Evolutionary conservation across 1,284 basidiomycete genomes (phyloP).

Genomic region (Fomitopsis schrenkii): DNA sequence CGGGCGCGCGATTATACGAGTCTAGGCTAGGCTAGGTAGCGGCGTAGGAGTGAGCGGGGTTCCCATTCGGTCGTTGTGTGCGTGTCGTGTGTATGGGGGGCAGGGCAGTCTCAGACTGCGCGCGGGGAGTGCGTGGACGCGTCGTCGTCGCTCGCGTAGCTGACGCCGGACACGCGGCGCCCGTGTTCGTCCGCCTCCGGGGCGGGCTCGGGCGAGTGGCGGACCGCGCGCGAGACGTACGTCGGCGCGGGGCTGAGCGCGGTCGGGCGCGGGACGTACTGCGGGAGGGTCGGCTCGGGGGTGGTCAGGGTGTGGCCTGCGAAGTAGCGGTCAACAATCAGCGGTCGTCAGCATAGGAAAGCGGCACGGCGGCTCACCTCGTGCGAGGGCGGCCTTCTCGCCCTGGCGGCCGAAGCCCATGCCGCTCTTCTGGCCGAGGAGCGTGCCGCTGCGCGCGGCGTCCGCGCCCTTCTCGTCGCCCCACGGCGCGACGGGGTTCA

Average conservation of each 20-base stretch:
- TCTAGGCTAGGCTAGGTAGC: background rate
- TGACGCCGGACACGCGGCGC: background rate
- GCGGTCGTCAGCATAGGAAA: background rate
- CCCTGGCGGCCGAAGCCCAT: conserved; percentile 77
- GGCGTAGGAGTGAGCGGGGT: background rate
- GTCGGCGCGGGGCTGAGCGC: conserved; percentile 18
- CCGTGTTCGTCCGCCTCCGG: conserved; percentile 9
- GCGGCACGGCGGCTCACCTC: conserved; percentile 34
- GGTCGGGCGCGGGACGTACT: conserved; percentile 36
- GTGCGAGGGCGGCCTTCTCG: conserved; percentile 65
- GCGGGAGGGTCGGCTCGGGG: conserved; percentile 56
- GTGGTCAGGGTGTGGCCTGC: conserved; percentile 45
- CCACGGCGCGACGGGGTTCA: conserved; percentile 4
- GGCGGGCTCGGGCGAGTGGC: conserved; percentile 67
- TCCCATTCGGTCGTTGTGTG: background rate
- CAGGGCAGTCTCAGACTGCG: background rate
- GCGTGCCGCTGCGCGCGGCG: conserved; percentile 24
- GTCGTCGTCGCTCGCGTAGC: background rate
- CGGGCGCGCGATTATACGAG: background rate
- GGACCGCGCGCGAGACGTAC: conserved; percentile 12
- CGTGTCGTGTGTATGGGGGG: background rate
- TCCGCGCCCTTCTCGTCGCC: conserved; percentile 26
- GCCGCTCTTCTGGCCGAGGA: conserved; percentile 36
- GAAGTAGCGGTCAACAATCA: background rate
- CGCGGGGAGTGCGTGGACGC: background rate